Conservation (phyloP, 148 eudicot species). For the Fallopia convolvulus region DNA sequence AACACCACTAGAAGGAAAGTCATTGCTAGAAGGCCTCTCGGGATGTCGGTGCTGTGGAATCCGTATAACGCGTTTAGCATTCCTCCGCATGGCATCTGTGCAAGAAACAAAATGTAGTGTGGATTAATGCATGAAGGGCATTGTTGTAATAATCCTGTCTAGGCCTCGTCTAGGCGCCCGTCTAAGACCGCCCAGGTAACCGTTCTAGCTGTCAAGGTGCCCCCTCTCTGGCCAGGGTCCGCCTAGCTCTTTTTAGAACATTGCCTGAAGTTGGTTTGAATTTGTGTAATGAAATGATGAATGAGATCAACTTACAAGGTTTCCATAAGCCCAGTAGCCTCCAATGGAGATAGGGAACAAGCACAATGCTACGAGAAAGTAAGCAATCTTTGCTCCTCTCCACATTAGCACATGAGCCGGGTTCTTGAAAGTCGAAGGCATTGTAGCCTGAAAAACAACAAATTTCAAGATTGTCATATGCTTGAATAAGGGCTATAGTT, state of each 20-base stretch:
- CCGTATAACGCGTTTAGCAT: constrained; percentile 16
- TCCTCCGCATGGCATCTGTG: constrained; percentile 30
- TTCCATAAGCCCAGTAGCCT: constrained; percentile 35
- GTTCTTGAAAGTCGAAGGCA: constrained; percentile 23
- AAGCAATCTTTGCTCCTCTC: constrained; percentile 26
- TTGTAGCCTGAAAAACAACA: constrained; percentile 22
- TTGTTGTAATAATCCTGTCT: too few species aligned
- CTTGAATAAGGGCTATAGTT: background rate
- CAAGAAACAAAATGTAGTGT: background rate
- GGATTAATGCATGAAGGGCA: too few species aligned
- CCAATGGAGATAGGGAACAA: constrained; percentile 22
- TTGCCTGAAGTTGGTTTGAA: background rate
- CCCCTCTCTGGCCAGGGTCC: too few species aligned
- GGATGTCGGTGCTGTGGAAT: constrained; percentile 16
- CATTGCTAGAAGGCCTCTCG: constrained; percentile 18
- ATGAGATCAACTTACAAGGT: constrained; percentile 13
- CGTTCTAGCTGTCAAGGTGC: too few species aligned
- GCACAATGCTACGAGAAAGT: constrained; percentile 21
- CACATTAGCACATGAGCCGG: constrained; percentile 28
- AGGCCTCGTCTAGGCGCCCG: too few species aligned
- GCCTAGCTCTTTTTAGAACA: too few species aligned
- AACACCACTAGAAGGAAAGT: constrained; percentile 18
- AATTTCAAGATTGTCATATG: background rate
- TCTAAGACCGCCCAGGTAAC: too few species aligned
- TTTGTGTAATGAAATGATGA: background rate